Evolutionary conservation across 2,329 filamentous ascomycete species (phyloP), one percentile per base, ranked within the genome.

Genomic region (Fusarium sp.): DNA sequence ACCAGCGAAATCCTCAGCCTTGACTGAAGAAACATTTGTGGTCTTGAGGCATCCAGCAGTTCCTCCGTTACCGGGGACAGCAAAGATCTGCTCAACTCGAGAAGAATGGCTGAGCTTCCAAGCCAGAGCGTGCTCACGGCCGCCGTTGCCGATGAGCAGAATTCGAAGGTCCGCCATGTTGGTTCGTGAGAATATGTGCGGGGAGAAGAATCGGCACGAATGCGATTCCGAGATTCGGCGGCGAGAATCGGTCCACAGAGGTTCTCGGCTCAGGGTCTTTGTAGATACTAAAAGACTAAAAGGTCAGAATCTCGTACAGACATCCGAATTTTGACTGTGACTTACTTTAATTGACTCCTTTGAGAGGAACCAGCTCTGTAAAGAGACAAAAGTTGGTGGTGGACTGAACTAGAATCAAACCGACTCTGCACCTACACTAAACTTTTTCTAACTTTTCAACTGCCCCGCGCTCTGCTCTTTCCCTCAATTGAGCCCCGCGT

Each of bases 61-160:
- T 66, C 96, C 96, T 75, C 95, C 95, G 82, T 98, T 98, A 70
- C 95, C 95, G 19, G 90, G 90, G 48, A 90, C 88, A 46, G 85
- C 88, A 75, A 88, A 86, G 79, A 98, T 95, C 76, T 90, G 88
- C 77, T 94, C 90, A 69, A 97, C 93, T 49, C 88, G 87, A 45
- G 91, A 86, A 21, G 94, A 97, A 81, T 97, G 92, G 79, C 91
- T 90, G 70, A 98, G 86, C 84, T 97, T 98, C 95, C 95, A 98
- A 45, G 95, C 94, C 71, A 98, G 88, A 51, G 95, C 94, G 83
- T 98, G 94, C 84, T 99, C 96, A 78, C 96, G 91, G 77, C 95
- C 96, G 75, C 96, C 96, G 80, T 95, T 97, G 78, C 96, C 95
- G 74, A 98, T 91, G 72, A 98, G 90, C 72, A 98, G 91, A 76